These are phyloP conservation scores for Nemania sp. DNA, from an alignment of 2,329 filamentous ascomycete genomes.

Conservation along the genomic window DNA sequence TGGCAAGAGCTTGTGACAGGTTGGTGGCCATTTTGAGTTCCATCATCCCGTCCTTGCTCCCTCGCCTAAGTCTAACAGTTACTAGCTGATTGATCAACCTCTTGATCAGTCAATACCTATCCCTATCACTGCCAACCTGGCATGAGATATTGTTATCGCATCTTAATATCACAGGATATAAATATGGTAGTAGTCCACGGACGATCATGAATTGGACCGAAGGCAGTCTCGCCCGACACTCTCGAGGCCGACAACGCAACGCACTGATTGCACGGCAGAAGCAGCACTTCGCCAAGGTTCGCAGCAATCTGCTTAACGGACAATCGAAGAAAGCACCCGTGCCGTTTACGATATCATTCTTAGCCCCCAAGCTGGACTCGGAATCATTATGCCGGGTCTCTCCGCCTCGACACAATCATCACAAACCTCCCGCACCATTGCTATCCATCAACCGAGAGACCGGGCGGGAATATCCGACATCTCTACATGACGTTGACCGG, in stretches of 20 bases:
- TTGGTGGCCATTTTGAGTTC: background rate
- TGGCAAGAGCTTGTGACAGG: background rate
- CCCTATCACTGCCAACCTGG: background rate
- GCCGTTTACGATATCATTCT: slow-evolving; percentile 38
- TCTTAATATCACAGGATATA: slow-evolving; percentile 14
- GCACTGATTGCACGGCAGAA: slow-evolving; percentile 48
- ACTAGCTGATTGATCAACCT: background rate
- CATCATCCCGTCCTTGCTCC: too few relatives aligned
- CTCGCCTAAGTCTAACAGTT: background rate
- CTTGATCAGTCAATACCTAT: background rate
- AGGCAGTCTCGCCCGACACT: slow-evolving; percentile 50
- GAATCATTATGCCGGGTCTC: background rate
- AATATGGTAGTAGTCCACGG: slow-evolving; percentile 22
- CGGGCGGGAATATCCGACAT: background rate
- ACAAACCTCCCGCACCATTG: slow-evolving; percentile 27
- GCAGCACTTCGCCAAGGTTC: slow-evolving; percentile 52
- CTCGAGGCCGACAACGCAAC: slow-evolving; percentile 43
- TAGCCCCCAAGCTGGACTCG: slow-evolving; percentile 19
- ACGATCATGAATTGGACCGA: slow-evolving; percentile 56
- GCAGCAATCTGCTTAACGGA: slow-evolving; percentile 40
- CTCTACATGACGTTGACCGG: slow-evolving; percentile 1
- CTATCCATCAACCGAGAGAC: slow-evolving; percentile 25
- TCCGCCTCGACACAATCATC: slow-evolving; percentile 11
- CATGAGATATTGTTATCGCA: background rate
- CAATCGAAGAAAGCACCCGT: slow-evolving; percentile 39